A percentile compares a stretch with the other conserved stretches of the same genome.
Conservation (phyloP, 345 rosid genomes). For the Kandelia obovata region DNA sequence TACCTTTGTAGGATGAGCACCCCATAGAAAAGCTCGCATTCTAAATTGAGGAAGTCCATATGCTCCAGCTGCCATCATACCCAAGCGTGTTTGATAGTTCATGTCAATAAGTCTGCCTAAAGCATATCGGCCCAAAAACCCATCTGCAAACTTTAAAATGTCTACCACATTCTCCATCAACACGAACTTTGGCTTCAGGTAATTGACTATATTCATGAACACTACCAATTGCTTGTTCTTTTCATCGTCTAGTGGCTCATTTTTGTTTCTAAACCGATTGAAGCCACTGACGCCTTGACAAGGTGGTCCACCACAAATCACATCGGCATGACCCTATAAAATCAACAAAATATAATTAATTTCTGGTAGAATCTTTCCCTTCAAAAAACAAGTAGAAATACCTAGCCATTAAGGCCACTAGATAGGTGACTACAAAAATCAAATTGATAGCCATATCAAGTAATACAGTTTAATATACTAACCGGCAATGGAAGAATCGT, state of each 20-base stretch:
- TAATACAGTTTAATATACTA: conserved; percentile 13
- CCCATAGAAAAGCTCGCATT: conserved; percentile 75
- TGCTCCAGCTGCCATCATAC: conserved; percentile 86
- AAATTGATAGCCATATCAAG: neutral
- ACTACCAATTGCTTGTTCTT: conserved; percentile 60
- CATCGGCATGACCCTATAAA: conserved; percentile 58
- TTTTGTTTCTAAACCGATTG: conserved; percentile 54
- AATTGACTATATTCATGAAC: conserved; percentile 66
- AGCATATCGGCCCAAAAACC: conserved; percentile 64
- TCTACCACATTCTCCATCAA: conserved; percentile 89
- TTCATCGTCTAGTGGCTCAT: conserved; percentile 50
- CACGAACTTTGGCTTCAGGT: conserved; percentile 57
- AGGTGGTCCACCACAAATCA: conserved; percentile 86
- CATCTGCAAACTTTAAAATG: conserved; percentile 49
- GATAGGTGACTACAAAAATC: neutral
- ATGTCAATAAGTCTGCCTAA: conserved; percentile 55
- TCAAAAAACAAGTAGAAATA: too few species aligned
- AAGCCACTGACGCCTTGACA: conserved; percentile 86
- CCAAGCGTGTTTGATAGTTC: conserved; percentile 69
- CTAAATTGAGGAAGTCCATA: conserved; percentile 87
- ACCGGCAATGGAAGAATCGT: conserved; percentile 62
- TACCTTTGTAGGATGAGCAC: conserved; percentile 58
- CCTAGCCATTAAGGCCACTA: too few species aligned
- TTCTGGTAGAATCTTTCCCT: too few species aligned
- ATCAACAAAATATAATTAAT: neutral